Evolutionary conservation across 192 early-diverging fungal species (phyloP).

Genomic region (Gaertneriomyces semiglobifer): DNA sequence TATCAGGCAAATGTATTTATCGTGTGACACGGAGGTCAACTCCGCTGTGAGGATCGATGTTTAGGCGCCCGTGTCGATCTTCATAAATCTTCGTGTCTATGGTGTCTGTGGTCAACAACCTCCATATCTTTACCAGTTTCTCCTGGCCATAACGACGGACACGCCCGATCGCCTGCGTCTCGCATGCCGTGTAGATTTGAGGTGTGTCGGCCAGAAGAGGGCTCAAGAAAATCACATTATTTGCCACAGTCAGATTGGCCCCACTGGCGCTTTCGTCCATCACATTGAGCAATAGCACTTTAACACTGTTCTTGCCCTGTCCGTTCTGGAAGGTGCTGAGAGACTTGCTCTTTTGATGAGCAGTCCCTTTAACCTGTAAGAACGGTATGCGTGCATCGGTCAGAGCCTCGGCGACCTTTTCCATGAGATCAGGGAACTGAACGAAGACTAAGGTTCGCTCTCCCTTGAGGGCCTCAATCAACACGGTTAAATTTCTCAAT

Average conservation of each 20-base stretch:
- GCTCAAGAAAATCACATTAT: slow-evolving; percentile 44
- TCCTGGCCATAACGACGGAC: slow-evolving; percentile 43
- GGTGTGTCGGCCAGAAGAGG: slow-evolving; percentile 36
- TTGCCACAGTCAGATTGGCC: slow-evolving; percentile 47
- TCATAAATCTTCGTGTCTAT: slow-evolving; percentile 41
- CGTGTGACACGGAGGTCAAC: too few relatives aligned
- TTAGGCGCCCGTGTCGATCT: slow-evolving; percentile 10
- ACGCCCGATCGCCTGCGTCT: slow-evolving; percentile 48
- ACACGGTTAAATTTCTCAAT: slow-evolving; percentile 23
- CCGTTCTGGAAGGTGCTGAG: slow-evolving; percentile 37
- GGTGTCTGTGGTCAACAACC: slow-evolving; percentile 34
- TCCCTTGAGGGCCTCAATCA: slow-evolving; percentile 20
- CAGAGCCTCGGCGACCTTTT: slow-evolving; percentile 36
- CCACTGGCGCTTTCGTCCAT: slow-evolving; percentile 42
- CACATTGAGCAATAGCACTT: slow-evolving; percentile 43
- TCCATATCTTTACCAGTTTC: slow-evolving; percentile 39
- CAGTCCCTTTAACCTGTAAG: slow-evolving; percentile 40
- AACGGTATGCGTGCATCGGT: slow-evolving; percentile 23
- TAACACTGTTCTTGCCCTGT: slow-evolving; percentile 6
- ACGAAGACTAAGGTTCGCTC: slow-evolving; percentile 46
- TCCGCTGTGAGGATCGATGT: too few relatives aligned
- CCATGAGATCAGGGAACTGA: slow-evolving; percentile 39
- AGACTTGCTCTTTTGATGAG: slow-evolving; percentile 18
- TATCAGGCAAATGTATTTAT: too few relatives aligned
- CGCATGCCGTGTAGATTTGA: slow-evolving; percentile 33